phyloP scores from a whole-genome alignment of 1,139 yeast genomes.

The Dujonia santamariae region DNA sequence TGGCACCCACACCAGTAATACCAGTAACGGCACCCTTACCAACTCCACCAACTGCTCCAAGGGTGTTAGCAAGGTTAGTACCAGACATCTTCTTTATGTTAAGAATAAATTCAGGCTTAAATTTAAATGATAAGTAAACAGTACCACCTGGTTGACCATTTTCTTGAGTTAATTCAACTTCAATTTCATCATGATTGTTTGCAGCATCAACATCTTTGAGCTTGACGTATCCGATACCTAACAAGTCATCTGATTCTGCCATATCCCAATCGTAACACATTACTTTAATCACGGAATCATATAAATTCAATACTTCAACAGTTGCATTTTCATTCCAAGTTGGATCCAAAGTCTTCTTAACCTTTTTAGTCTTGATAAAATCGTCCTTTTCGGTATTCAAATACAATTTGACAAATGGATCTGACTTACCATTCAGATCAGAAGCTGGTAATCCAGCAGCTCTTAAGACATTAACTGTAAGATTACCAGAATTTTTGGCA shows the following conservation, averaged over 20 bases:
- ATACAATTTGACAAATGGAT: constrained; percentile 75
- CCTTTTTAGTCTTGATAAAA: constrained; percentile 69
- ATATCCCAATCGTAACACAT: constrained; percentile 87
- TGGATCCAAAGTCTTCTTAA: constrained; percentile 86
- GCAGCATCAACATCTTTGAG: constrained; percentile 61
- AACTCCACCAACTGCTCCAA: constrained; percentile 29
- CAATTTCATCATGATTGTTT: constrained; percentile 46
- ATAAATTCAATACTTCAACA: constrained; percentile 55
- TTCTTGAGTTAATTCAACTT: constrained; percentile 53
- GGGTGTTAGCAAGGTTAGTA: constrained; percentile 43
- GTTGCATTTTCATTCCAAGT: constrained; percentile 70
- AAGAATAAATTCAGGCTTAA: constrained; percentile 68
- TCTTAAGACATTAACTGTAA: constrained; percentile 58
- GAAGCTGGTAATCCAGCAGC: constrained; percentile 79
- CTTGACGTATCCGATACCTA: constrained; percentile 65
- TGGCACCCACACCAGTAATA: constrained; percentile 44
- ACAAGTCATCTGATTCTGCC: constrained; percentile 73
- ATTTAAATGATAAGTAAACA: constrained; percentile 55
- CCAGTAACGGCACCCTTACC: constrained; percentile 50
- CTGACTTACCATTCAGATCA: constrained; percentile 89
- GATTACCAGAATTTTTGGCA: constrained; percentile 70
- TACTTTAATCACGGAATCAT: constrained; percentile 55
- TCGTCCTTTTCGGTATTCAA: constrained; percentile 59
- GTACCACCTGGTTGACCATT: constrained; percentile 63
- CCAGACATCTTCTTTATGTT: constrained; percentile 37